Percentiles rank a stretch among this genome's conserved stretches.
These are phyloP conservation scores for Pistacia atlantica DNA, from an alignment of 345 rosid genomes.

Conservation along the genomic window DNA sequence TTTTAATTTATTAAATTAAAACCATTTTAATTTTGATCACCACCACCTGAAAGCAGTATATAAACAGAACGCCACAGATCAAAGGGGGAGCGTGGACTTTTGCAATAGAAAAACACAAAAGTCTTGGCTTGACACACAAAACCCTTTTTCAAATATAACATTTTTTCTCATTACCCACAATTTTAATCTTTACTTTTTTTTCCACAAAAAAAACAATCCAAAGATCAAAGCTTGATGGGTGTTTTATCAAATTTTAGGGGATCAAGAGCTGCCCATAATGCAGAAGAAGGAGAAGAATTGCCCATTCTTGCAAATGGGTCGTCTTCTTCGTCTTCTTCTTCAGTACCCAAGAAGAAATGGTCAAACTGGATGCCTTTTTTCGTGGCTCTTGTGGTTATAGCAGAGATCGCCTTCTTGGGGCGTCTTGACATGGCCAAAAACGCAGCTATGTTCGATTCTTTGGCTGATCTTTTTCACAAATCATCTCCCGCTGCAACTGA, in stretches of 20 bases:
- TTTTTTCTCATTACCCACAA: not conserved
- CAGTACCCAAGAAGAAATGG: slow-evolving; percentile 51
- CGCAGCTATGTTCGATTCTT: slow-evolving; percentile 63
- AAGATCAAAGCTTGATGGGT: slow-evolving; percentile 42
- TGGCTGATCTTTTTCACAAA: slow-evolving; percentile 60
- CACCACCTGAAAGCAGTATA: too few species aligned
- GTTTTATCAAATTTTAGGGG: slow-evolving; percentile 62
- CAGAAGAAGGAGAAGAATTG: slow-evolving; percentile 38
- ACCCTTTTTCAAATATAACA: too few species aligned
- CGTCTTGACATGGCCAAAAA: slow-evolving; percentile 72
- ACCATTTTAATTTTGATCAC: too few species aligned
- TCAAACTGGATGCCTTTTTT: slow-evolving; percentile 63
- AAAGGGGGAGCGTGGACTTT: too few species aligned
- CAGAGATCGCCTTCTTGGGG: slow-evolving; percentile 83
- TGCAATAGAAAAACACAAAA: too few species aligned
- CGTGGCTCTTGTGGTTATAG: slow-evolving; percentile 66
- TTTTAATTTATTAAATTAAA: too few species aligned
- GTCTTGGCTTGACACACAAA: too few species aligned
- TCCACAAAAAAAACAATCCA: not conserved
- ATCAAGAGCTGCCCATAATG: slow-evolving; percentile 31
- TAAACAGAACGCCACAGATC: too few species aligned
- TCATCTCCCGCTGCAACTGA: slow-evolving; percentile 24
- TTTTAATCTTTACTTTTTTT: too few species aligned
- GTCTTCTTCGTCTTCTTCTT: slow-evolving; percentile 28
- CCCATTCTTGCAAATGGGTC: slow-evolving; percentile 32